A percentile compares a stretch with the other conserved stretches of the same genome.
Evolutionary conservation across 805 yeast species (phyloP).

Genomic region (Ogataea allantospora): DNA sequence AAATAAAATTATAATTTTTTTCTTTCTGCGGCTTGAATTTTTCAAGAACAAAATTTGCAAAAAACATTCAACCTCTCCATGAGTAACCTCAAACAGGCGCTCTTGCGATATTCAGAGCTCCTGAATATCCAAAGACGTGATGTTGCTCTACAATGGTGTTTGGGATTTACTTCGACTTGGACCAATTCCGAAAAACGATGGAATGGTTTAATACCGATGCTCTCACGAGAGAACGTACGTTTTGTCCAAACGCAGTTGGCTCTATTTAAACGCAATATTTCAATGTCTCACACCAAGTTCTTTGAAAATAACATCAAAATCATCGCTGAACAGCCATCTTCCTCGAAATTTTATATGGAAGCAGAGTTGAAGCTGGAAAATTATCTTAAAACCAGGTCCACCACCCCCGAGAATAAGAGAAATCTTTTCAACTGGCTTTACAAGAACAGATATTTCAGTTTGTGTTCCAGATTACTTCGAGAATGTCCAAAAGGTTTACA

Average conservation of each 20-base stretch:
- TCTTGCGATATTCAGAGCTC: conserved; percentile 28
- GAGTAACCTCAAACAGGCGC: conserved; percentile 27
- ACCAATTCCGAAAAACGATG: conserved; percentile 6
- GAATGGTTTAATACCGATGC: conserved; percentile 17
- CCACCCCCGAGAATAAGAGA: conserved; percentile 11
- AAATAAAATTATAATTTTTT: background rate
- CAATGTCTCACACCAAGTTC: conserved; percentile 22
- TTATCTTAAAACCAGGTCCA: background rate
- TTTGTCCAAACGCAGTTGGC: conserved; percentile 11
- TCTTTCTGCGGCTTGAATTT: conserved; percentile 4
- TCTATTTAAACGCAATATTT: conserved; percentile 21
- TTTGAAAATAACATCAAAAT: conserved; percentile 28
- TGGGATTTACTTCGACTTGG: conserved; percentile 15
- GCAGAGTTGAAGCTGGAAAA: conserved; percentile 5
- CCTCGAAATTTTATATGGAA: conserved; percentile 1
- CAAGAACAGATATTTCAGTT: conserved; percentile 16
- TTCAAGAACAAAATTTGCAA: conserved; percentile 3
- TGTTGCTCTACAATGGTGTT: conserved; percentile 29
- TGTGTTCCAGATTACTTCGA: conserved; percentile 14
- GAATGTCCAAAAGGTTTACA: conserved; percentile 3
- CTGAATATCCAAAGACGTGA: conserved; percentile 26
- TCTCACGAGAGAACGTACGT: conserved; percentile 8
- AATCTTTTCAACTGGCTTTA: conserved; percentile 25
- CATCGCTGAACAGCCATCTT: conserved; percentile 11
- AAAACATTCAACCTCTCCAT: conserved; percentile 6